phyloP scores from a whole-genome alignment of 768 basidiomycete genomes.

The Trametes meyenii region DNA sequence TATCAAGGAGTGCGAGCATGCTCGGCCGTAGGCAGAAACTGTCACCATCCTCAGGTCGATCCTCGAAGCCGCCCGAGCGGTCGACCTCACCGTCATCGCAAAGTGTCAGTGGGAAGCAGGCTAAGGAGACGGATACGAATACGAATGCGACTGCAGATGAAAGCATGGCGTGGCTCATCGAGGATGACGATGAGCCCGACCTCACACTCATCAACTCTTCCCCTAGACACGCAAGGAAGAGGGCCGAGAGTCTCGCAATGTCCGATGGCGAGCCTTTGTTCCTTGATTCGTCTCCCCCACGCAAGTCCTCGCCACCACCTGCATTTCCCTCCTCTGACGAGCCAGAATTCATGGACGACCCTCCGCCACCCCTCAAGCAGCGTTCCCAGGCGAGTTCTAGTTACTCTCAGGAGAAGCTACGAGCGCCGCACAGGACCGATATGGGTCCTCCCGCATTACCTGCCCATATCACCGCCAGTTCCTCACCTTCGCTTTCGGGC shows the following conservation, averaged over 20 bases:
- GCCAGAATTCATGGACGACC: slow-evolving; percentile 7
- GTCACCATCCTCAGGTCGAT: not conserved
- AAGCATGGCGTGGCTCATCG: slow-evolving; percentile 68
- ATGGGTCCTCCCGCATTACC: slow-evolving; percentile 44
- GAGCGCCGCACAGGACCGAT: not conserved
- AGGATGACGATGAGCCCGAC: slow-evolving; percentile 61
- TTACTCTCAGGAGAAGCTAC: not conserved
- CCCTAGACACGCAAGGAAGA: not conserved
- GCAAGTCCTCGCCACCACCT: not conserved
- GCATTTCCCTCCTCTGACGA: slow-evolving; percentile 5
- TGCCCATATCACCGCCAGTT: slow-evolving; percentile 29
- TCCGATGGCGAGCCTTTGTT: slow-evolving; percentile 18
- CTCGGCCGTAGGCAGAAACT: slow-evolving; percentile 1
- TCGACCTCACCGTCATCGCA: slow-evolving; percentile 23
- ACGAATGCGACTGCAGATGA: slow-evolving; percentile 26
- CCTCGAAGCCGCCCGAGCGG: slow-evolving; percentile 9
- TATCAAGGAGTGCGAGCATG: slow-evolving; percentile 11
- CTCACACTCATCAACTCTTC: slow-evolving; percentile 35
- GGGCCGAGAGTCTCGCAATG: slow-evolving; percentile 2
- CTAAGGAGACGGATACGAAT: not conserved
- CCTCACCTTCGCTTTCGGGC: slow-evolving; percentile 22
- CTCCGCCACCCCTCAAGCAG: not conserved
- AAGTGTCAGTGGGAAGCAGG: slow-evolving; percentile 14
- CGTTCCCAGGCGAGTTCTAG: not conserved
- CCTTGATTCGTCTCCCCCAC: slow-evolving; percentile 10